Conservation (phyloP, 2,329 filamentous ascomycete genomes). For the Alternaria brassicae region DNA sequence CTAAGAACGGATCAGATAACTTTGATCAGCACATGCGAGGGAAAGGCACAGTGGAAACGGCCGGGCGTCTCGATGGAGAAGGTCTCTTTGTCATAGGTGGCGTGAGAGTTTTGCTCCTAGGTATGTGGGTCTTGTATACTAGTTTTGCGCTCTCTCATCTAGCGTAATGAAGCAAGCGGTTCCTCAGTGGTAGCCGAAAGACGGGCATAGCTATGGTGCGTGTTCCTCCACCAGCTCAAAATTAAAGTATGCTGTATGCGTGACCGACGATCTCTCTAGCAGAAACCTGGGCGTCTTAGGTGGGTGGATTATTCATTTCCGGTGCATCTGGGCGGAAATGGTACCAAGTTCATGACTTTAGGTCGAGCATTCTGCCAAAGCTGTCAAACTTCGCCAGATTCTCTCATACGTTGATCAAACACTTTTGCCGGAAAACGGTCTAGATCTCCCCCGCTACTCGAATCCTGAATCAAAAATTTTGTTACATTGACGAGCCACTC, state of each 20-base stretch:
- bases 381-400: neutral
- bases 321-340: neutral
- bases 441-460: neutral
- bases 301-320: neutral
- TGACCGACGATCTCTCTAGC: constrained; percentile 1
- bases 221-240: neutral
- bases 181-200: neutral
- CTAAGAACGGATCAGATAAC: constrained; percentile 38
- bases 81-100: constrained; percentile 11
- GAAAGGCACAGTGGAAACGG: constrained; percentile 13
- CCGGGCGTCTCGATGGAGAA: neutral
- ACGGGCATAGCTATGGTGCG: neutral
- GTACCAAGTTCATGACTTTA: neutral
- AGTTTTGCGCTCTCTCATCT: constrained; percentile 4
- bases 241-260: constrained; percentile 3
- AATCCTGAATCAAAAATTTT: neutral
- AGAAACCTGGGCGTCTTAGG: constrained; percentile 1
- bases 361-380: neutral
- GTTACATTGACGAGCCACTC: neutral
- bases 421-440: neutral
- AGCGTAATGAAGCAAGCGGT: neutral
- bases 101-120: constrained; percentile 2
- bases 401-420: neutral
- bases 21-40: constrained; percentile 19
- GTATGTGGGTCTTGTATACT: neutral